Conservation (phyloP, 805 yeast species). For the Lipomyces starkeyi region DNA sequence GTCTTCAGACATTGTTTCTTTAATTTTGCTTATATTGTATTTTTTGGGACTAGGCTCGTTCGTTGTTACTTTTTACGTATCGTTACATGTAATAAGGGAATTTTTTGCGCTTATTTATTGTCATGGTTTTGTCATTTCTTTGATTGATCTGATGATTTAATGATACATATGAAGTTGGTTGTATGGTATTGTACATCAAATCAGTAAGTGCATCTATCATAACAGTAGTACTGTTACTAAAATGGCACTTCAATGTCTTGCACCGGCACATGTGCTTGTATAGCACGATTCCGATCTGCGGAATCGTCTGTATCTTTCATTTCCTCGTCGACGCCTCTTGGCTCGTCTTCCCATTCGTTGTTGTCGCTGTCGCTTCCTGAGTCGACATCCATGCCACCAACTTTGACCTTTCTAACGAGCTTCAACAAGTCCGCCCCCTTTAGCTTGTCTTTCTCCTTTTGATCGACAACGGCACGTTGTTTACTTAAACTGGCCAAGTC, state of each 20-base stretch:
- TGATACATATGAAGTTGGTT: background rate
- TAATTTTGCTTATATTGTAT: background rate
- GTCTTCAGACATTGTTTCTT: background rate
- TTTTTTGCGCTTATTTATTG: background rate
- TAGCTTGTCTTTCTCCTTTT: background rate
- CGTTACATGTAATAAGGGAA: constrained; percentile 3
- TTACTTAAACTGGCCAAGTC: constrained; percentile 4
- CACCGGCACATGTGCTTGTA: background rate
- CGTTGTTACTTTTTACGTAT: background rate
- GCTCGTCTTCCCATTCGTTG: constrained; percentile 30
- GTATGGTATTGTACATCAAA: background rate
- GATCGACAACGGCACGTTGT: background rate
- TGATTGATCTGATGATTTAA: background rate
- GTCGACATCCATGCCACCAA: constrained; percentile 27
- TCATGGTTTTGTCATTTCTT: background rate
- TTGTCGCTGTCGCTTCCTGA: constrained; percentile 9
- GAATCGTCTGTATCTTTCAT: constrained; percentile 32
- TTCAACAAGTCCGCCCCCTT: constrained; percentile 12
- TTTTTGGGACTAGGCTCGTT: constrained; percentile 2
- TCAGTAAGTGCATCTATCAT: background rate
- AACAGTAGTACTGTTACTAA: background rate
- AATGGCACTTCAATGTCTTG: background rate
- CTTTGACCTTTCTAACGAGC: constrained; percentile 16
- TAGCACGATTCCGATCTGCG: background rate
- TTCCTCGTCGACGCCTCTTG: constrained; percentile 23